phyloP scores from a whole-genome alignment of 2,329 filamentous ascomycete genomes.

The Neofusicoccum kwambonambiense region DNA sequence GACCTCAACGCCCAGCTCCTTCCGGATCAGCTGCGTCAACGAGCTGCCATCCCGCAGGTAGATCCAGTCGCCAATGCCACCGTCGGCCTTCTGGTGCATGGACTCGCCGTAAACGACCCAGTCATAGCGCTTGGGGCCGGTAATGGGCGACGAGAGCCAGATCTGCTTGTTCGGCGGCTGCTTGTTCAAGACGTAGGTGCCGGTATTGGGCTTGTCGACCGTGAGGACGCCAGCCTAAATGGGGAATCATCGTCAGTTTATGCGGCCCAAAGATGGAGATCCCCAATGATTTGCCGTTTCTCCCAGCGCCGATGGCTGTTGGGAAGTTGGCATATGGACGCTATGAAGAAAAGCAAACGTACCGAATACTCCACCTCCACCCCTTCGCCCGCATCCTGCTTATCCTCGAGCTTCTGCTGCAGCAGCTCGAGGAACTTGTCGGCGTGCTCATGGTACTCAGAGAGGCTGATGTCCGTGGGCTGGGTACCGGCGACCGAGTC shows the following conservation, averaged over 20 bases:
- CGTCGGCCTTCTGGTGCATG: constrained; percentile 77
- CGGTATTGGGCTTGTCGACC: constrained; percentile 65
- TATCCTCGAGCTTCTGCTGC: constrained; percentile 64
- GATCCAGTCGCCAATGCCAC: constrained; percentile 74
- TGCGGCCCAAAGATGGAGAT: background rate
- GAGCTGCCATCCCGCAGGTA: constrained; percentile 81
- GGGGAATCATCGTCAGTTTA: background rate
- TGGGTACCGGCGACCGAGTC: constrained; percentile 40
- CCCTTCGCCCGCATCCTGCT: constrained; percentile 71
- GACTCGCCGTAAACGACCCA: constrained; percentile 74
- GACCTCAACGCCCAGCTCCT: constrained; percentile 69
- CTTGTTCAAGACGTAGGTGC: constrained; percentile 95
- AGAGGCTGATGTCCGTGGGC: constrained; percentile 65
- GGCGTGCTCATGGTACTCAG: constrained; percentile 73
- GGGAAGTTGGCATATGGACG: too few species aligned
- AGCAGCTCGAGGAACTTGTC: constrained; percentile 70
- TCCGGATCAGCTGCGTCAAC: constrained; percentile 68
- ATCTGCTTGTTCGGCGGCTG: constrained; percentile 97
- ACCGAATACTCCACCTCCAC: constrained; percentile 90
- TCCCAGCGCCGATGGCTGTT: too few species aligned
- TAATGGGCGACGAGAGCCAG: constrained; percentile 89
- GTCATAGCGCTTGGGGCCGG: constrained; percentile 91
- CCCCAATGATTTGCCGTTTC: too few species aligned
- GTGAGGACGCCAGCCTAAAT: constrained; percentile 80
- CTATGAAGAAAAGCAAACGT: constrained; percentile 36